Conservation (phyloP, 2,329 filamentous ascomycete species). For the Cercospora zeina region DNA sequence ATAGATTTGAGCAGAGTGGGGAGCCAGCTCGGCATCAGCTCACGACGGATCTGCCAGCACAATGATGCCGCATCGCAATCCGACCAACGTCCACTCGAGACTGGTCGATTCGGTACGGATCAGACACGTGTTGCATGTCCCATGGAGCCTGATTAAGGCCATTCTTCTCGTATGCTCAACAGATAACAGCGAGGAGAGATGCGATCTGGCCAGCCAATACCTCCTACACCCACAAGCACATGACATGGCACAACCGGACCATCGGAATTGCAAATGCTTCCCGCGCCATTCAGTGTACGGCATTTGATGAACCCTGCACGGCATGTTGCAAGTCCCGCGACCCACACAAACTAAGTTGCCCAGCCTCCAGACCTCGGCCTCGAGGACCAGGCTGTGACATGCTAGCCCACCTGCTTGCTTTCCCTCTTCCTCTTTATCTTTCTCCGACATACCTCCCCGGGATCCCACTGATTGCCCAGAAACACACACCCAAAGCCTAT, state of each 20-base stretch:
- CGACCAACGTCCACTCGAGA: neutral
- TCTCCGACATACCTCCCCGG: neutral
- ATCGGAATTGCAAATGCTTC: constrained; percentile 10
- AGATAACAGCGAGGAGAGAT: neutral
- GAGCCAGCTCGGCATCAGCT: neutral
- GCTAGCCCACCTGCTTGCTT: neutral
- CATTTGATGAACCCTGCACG: neutral
- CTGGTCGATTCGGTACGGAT: neutral
- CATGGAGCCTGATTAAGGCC: neutral
- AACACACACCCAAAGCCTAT: constrained; percentile 10
- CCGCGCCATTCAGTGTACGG: constrained; percentile 3
- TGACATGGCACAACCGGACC: constrained; percentile 8
- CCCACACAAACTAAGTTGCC: neutral
- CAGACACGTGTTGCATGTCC: neutral
- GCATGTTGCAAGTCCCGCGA: neutral
- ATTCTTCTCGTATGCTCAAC: neutral
- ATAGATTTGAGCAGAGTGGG: neutral
- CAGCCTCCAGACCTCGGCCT: constrained; percentile 16
- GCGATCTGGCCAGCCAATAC: neutral
- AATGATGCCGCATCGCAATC: neutral
- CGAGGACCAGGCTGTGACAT: neutral
- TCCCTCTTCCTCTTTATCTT: neutral
- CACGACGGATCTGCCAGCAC: neutral
- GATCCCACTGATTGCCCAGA: neutral
- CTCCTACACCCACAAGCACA: neutral